Evolutionary conservation across 2,329 filamentous ascomycete genomes (phyloP).

Genomic region (Thelonectria blattea): DNA sequence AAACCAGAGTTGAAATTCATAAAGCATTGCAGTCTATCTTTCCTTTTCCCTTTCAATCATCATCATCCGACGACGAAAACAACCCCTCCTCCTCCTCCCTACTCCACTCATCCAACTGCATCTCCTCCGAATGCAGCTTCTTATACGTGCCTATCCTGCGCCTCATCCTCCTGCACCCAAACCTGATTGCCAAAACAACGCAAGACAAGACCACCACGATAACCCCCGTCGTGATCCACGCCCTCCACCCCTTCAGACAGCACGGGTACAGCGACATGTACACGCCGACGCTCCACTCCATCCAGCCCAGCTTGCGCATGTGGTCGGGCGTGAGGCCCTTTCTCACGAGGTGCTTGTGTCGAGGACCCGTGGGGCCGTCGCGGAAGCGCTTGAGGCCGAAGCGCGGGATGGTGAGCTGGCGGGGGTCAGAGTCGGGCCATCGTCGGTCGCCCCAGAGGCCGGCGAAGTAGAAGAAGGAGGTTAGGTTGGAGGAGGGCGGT

Average conservation of each 20-base stretch:
- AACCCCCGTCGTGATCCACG: conserved; percentile 36
- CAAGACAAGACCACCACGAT: conserved; percentile 19
- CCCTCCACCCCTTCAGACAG: conserved; percentile 43
- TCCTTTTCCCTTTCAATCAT: conserved; percentile 9
- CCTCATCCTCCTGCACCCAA: conserved; percentile 16
- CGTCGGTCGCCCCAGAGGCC: conserved; percentile 44
- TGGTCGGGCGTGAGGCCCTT: conserved; percentile 42
- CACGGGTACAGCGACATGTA: conserved; percentile 44
- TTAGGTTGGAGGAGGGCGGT: conserved; percentile 34
- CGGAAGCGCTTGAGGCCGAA: conserved; percentile 44
- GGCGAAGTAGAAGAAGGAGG: conserved; percentile 44
- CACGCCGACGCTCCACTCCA: conserved; percentile 36
- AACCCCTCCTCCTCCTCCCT: conserved; percentile 31
- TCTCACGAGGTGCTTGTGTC: conserved; percentile 42
- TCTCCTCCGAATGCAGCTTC: conserved; percentile 32
- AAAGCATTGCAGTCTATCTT: neutral
- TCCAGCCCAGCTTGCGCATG: conserved; percentile 31
- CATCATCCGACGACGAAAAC: conserved; percentile 27
- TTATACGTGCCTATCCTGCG: conserved; percentile 28
- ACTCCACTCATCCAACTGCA: conserved; percentile 46
- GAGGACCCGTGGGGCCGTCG: conserved; percentile 42
- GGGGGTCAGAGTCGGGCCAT: conserved; percentile 41
- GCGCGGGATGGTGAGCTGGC: conserved; percentile 39
- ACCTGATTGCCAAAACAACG: conserved; percentile 19
- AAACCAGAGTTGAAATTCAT: neutral